Base-by-base conservation (phyloP, 169 alveolate genomes). In the Babesia ovata region DNA sequence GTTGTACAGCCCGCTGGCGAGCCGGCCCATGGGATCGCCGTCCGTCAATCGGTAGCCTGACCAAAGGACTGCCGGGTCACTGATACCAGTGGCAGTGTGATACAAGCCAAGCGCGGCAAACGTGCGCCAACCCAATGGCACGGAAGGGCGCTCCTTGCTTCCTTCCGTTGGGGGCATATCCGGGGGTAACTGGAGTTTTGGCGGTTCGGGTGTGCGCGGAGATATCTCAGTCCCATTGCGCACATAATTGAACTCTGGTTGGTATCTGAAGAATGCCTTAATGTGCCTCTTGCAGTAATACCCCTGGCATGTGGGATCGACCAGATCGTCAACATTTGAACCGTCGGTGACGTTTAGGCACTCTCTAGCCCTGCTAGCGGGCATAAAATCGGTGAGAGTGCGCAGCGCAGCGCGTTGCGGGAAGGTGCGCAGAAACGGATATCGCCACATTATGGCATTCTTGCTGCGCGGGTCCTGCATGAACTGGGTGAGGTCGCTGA, bases 111-210 rank as follows among this genome's bases (percentile, higher is more conserved):
- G 36, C 14, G 67, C 86, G 44, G 76, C 85, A 42, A 83, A 83
- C 1, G 76, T 83, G 0, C 90, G 70, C 90, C 90, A 83, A 11
- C 90, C 90, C 36, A 83, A 44, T 4, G 90, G 90, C 13, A 83
- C 82, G 28, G 90, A 66, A n/a, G 90, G 86, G 7, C 48, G 52
- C 24, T 52, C 75, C 63, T 69, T 76, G 39, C 75, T 76, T 22
- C 83, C 63, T 57, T 83, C 90, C 14, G 75, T 45, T 36, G 58
- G 45, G 12, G 85, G 85, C 61, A 57, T 54, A 42, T 74, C 70
- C 42, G 17, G 21, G 8, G 90, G 90, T 42, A 44, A 26, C 76
- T 62, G 29, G 14, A 81, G n/a, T 36, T 65, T 58, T n/a, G 79
- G 76, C 24, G 75, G 74, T 39, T 81, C 75, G 17, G 66, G 54